These are phyloP conservation scores for Sphaerulina vaccinii DNA, from an alignment of 2,329 filamentous ascomycete species.

Conservation along the genomic window DNA sequence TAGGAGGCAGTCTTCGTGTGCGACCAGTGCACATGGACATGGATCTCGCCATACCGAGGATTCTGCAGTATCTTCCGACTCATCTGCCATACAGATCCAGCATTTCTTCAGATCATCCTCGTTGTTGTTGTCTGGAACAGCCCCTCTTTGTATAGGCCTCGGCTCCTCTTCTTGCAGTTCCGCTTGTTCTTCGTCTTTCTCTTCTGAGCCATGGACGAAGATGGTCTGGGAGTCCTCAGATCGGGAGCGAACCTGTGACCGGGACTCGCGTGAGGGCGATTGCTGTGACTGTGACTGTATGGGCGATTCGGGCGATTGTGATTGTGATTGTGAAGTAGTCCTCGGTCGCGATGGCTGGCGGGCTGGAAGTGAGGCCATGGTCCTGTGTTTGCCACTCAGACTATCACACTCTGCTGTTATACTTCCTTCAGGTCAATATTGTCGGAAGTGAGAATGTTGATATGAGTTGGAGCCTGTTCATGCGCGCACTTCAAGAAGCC, in stretches of 20 bases:
- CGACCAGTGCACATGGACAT: conserved; percentile 85
- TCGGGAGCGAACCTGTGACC: conserved; percentile 33
- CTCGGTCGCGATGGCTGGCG: conserved; percentile 27
- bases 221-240: conserved; percentile 50
- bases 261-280: conserved; percentile 7
- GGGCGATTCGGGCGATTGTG: conserved; percentile 14
- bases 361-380: conserved; percentile 46
- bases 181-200: conserved; percentile 13
- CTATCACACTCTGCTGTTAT: background rate
- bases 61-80: conserved; percentile 62
- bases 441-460: background rate
- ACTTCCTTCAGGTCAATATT: no score
- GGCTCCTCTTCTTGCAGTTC: conserved; percentile 10
- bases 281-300: background rate
- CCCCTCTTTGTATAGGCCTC: conserved; percentile 7
- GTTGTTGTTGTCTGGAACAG: conserved; percentile 18
- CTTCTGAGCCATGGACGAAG: conserved; percentile 40
- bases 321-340: conserved; percentile 22
- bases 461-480: background rate
- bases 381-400: background rate
- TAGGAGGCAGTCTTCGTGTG: conserved; percentile 84
- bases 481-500: background rate
- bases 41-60: conserved; percentile 76
- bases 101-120: conserved; percentile 54
- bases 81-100: conserved; percentile 69